Percentiles rank a stretch among this genome's conserved stretches.
These are phyloP conservation scores for Trichosporon sp. DNA, from an alignment of 1,284 basidiomycete species.

Conservation along the genomic window DNA sequence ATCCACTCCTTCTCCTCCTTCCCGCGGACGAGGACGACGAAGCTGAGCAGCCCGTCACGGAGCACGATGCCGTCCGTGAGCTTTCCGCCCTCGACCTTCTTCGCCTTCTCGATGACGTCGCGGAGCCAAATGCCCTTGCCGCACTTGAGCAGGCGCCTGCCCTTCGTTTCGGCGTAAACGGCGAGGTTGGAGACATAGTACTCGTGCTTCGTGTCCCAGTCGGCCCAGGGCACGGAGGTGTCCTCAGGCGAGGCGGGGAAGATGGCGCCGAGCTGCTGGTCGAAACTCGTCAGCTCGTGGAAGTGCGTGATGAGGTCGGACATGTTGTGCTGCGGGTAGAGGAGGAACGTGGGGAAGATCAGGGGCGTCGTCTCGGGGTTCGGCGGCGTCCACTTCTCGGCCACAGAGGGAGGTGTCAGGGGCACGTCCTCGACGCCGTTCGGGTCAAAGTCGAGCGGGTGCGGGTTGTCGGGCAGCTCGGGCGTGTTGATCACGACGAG, in stretches of 20 bases:
- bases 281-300: slow-evolving; percentile 80
- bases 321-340: slow-evolving; percentile 86
- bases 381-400: slow-evolving; percentile 63
- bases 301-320: slow-evolving; percentile 87
- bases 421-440: slow-evolving; percentile 43
- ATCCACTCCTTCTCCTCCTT: slow-evolving; percentile 83
- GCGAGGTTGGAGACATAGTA: slow-evolving; percentile 70
- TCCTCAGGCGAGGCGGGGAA: slow-evolving; percentile 63
- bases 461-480: slow-evolving; percentile 63
- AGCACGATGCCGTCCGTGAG: slow-evolving; percentile 78
- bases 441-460: slow-evolving; percentile 60
- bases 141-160: slow-evolving; percentile 78
- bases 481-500: slow-evolving; percentile 48
- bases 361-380: slow-evolving; percentile 64
- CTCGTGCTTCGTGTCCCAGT: slow-evolving; percentile 77
- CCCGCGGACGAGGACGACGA: slow-evolving; percentile 82
- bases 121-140: slow-evolving; percentile 83
- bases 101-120: slow-evolving; percentile 69
- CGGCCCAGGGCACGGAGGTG: slow-evolving; percentile 59
- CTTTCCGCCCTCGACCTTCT: slow-evolving; percentile 60
- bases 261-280: slow-evolving; percentile 75
- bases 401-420: slow-evolving; percentile 45
- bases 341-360: slow-evolving; percentile 83
- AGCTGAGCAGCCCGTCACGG: slow-evolving; percentile 80
- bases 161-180: slow-evolving; percentile 79